Base-by-base conservation (phyloP, 176 grass and related monocot genomes). In the Rhynchospora pubera region DNA sequence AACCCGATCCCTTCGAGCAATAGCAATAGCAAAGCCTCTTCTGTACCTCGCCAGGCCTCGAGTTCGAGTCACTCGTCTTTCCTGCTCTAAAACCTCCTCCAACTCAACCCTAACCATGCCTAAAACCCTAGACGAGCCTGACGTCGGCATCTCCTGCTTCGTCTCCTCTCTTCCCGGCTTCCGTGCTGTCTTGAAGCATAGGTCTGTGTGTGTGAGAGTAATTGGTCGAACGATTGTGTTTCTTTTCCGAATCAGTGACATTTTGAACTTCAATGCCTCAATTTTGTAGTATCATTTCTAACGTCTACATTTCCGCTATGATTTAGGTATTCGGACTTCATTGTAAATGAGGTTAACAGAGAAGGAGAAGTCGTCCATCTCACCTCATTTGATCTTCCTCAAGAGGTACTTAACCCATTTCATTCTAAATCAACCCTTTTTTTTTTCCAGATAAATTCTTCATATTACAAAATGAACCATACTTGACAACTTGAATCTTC, bases 181-280 rank as follows among this genome's bases (percentile, higher is more conserved):
- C 89, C 85, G 84, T 24, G 96, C 89, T 74, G 89, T 98, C 53
- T 81, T 98, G 81, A 98, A 98, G 89, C 96, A 94, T 7, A 93
- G 92, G 88, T 89, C 1, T 28, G 26, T 28, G 26, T 28, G 26
- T 28, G 26, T 1, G 26, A 1, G 26, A 28, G 26, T 42, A n/a
- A 44, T 15, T n/a, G 9, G 65, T 68, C n/a, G 9, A 5, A 68
- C 26, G 32, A 44, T 8, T 28, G 26, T 28, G 26, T 39, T 65
- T 66, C 5, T 63, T 63, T 63, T 63, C 1, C 6, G 30, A 66
- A 39, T 8, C 24, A 18, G 23, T 12, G 28, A 66, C 23, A 7
- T 28, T 13, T 42, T 18, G 28, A 66, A 66, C 30, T 66, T 66
- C 19, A 34, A 66, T 16, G 15, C 28, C 14, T 16, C 63, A 26